Base-by-base conservation (phyloP, 2,329 filamentous ascomycete species). In the Coniochaeta prunicola region DNA sequence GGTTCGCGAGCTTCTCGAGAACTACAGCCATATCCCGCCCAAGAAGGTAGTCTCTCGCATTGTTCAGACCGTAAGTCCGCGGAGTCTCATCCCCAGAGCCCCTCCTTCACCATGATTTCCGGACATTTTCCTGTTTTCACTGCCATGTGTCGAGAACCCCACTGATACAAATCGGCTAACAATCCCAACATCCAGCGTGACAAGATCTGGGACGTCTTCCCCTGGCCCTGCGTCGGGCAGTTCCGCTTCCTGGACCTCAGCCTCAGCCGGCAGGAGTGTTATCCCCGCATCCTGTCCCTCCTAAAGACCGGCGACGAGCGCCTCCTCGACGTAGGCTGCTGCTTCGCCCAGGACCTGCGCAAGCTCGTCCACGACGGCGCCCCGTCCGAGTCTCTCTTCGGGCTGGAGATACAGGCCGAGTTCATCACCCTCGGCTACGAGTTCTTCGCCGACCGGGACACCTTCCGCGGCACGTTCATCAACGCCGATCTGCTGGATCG, bases 181-280 rank as follows among this genome's bases (percentile, higher is more conserved):
- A 19, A n/a, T 17, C 13, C 12, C 19, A 42, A 4, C 42, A 19
- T 40, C 33, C 56, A 59, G 58, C 58, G 58, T 19, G 58, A 59
- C 40, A 57, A 57, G 31, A 21, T 58, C 42, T 59, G 55, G 55
- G 40, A 54, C 13, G 45, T 59, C 42, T 59, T 57, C 42, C 58
- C 58, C 21, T 59, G 55, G 55, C 61, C 61, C n/a, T 63, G 60
- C 48, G 53, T 63, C n/a, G 61, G 60, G n/a, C 53, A 58, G 36
- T 61, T 63, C 59, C 58, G 58, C n/a, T 63, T 63, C 54, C 31
- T 58, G n/a, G 58, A 59, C 19, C 56, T 63, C 21, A 38, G 45
- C 15, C 58, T 61, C 34, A 33, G 31, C 38, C 54, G 40, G 13
- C 38, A 58, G 30, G 33, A 40, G 1, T 45, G 57, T 7, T 63